Evolutionary conservation across 371 early-diverging fungal species (phyloP).

Genomic region (Hamiltosporidium magnivora): DNA sequence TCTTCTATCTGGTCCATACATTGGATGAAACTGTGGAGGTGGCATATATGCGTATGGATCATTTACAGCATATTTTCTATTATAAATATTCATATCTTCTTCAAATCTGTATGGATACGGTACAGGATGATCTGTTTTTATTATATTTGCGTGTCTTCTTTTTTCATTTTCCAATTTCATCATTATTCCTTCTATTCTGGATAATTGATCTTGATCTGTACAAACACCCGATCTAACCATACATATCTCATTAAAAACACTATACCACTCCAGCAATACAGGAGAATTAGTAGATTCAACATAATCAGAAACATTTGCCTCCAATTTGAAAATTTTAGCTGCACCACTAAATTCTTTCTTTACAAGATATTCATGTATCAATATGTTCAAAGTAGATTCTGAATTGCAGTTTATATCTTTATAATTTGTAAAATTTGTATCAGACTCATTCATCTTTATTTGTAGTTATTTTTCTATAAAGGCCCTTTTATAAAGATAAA

Average conservation of each 20-base stretch:
- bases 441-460: no score
- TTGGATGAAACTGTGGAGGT: no score
- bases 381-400: slow-evolving; percentile 17
- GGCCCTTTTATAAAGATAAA: no score
- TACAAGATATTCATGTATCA: slow-evolving; percentile 52
- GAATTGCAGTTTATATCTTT: background rate
- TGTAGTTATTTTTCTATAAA: no score
- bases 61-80: no score
- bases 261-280: slow-evolving; percentile 50
- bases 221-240: slow-evolving; percentile 44
- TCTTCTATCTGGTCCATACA: no score
- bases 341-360: slow-evolving; percentile 42
- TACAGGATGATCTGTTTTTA: no score
- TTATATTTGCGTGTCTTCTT: slow-evolving; percentile 10
- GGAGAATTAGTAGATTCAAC: slow-evolving; percentile 25
- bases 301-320: slow-evolving; percentile 37
- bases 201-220: slow-evolving; percentile 9
- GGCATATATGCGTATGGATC: no score
- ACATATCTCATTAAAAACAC: slow-evolving; percentile 48
- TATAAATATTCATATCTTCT: no score
- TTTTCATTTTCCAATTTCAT: slow-evolving; percentile 47
- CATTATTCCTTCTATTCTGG: slow-evolving; percentile 48
- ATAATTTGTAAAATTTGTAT: no score
- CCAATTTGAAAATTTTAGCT: slow-evolving; percentile 42
- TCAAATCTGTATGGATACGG: no score